Percentiles rank a stretch among this genome's conserved stretches.
phyloP scores from a whole-genome alignment of 2,329 filamentous ascomycete species.

The Myriosclerotinia scirpicola region DNA sequence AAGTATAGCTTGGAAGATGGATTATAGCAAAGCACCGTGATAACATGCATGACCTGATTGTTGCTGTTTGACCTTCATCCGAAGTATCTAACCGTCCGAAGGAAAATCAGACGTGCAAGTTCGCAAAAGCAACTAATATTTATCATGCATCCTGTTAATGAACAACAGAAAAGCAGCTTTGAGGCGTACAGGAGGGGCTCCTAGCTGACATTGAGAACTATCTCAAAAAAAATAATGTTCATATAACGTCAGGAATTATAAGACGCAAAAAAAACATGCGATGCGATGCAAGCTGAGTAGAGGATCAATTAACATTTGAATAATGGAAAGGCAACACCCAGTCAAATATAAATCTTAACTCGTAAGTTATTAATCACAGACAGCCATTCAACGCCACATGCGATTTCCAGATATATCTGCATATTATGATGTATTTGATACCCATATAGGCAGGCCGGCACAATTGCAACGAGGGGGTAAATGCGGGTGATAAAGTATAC shows the following conservation, averaged over 20 bases:
- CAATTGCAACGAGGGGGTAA: not conserved
- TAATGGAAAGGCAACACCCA: not conserved
- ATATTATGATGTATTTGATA: not conserved
- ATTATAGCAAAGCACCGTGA: not conserved
- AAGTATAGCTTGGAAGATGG: not conserved
- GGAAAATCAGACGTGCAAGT: not conserved
- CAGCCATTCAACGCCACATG: not conserved
- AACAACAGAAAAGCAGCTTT: not conserved
- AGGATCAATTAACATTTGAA: not conserved
- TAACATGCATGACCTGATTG: not conserved
- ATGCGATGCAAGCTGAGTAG: not conserved
- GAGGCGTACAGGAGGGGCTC: not conserved
- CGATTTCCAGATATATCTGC: not conserved
- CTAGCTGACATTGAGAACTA: conserved; percentile 2
- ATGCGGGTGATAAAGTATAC: not conserved
- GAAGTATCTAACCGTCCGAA: not conserved
- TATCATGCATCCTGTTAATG: not conserved
- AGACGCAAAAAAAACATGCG: too few species aligned
- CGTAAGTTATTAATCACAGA: not conserved
- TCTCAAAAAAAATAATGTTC: not conserved
- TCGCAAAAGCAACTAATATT: not conserved
- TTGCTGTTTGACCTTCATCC: not conserved
- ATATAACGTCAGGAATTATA: not conserved
- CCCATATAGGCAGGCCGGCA: conserved; percentile 2
- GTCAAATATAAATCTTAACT: not conserved